These are phyloP conservation scores for Monosporozyma yasuniensis DNA, from an alignment of 805 yeast genomes.

Conservation along the genomic window DNA sequence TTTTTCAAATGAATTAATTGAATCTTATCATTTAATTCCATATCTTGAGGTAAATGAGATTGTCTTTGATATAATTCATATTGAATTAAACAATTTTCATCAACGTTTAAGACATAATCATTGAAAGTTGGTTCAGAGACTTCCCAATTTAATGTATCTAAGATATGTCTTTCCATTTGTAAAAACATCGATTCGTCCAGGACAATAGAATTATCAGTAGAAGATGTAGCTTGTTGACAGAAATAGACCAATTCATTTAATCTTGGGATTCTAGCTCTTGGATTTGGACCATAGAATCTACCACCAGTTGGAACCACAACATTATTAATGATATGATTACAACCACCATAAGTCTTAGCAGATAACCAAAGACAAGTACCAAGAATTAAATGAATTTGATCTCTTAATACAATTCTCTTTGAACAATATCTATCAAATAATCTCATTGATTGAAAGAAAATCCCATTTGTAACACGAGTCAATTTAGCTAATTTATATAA, in stretches of 20 bases:
- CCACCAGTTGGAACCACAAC: constrained; percentile 46
- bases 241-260: constrained; percentile 60
- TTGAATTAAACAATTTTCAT: constrained; percentile 37
- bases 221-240: constrained; percentile 38
- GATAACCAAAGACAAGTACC: constrained; percentile 92
- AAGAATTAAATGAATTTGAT: constrained; percentile 83
- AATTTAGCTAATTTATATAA: constrained; percentile 56
- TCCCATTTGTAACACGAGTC: constrained; percentile 56
- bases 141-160: constrained; percentile 64
- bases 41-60: constrained; percentile 22
- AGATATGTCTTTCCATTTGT: constrained; percentile 73
- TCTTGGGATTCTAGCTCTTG: constrained; percentile 66
- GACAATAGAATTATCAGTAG: constrained; percentile 32
- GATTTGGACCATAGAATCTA: constrained; percentile 58
- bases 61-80: constrained; percentile 30
- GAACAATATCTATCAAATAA: constrained; percentile 89
- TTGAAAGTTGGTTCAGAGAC: constrained; percentile 53
- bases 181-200: constrained; percentile 52
- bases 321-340: constrained; percentile 54
- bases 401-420: constrained; percentile 70
- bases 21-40: constrained; percentile 25
- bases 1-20: constrained; percentile 41
- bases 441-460: constrained; percentile 59
- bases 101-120: constrained; percentile 38
- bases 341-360: constrained; percentile 73